phyloP scores from a whole-genome alignment of 1,284 basidiomycete species.

The Leucoagaricus sp. region DNA sequence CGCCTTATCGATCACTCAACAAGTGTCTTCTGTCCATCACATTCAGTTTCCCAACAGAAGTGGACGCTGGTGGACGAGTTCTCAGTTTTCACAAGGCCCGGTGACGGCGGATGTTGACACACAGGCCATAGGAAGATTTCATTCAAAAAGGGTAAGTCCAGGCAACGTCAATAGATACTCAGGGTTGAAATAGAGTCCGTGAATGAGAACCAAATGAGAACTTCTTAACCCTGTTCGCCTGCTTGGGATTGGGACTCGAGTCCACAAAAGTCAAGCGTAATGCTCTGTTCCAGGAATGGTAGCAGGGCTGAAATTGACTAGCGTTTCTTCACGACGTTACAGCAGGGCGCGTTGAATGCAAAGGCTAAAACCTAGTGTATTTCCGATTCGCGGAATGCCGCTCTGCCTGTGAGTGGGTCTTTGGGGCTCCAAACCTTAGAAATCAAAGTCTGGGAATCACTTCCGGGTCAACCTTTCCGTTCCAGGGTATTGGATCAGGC shows the following conservation, averaged over 20 bases:
- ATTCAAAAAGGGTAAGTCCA: background rate
- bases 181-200: constrained; percentile 2
- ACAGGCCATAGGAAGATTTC: constrained; percentile 4
- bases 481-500: background rate
- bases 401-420: background rate
- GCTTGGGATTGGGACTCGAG: background rate
- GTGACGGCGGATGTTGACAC: constrained; percentile 4
- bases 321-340: too few relatives aligned
- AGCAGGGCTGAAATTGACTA: too few relatives aligned
- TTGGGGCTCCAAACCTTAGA: too few relatives aligned
- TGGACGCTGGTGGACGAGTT: background rate
- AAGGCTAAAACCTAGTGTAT: background rate
- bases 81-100: background rate
- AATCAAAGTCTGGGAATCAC: too few relatives aligned
- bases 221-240: background rate
- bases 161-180: constrained; percentile 6
- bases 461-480: too few relatives aligned
- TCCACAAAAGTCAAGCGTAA: background rate
- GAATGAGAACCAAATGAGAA: background rate
- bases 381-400: background rate
- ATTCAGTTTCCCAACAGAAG: background rate
- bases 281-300: too few relatives aligned
- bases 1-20: too few relatives aligned
- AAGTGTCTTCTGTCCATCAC: too few relatives aligned
- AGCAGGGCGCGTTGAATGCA: background rate